A percentile compares a stretch with the other conserved stretches of the same genome.
These are phyloP conservation scores for Puccinellia tenuiflora DNA, from an alignment of 176 grass and related monocot species.

Conservation along the genomic window DNA sequence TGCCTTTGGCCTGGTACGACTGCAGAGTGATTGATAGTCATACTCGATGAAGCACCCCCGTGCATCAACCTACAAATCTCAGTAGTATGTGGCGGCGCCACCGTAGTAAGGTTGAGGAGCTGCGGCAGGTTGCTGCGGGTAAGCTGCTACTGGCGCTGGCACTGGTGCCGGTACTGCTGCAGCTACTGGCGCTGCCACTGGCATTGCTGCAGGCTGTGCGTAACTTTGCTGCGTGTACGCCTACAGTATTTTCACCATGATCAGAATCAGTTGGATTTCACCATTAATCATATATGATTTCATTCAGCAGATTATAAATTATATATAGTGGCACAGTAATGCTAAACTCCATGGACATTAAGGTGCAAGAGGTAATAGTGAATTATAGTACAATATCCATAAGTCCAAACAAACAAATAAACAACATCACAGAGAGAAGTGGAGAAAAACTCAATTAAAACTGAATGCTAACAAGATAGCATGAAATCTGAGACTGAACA, in stretches of 20 bases:
- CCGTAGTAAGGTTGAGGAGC: constrained; percentile 64
- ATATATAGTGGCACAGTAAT: background rate
- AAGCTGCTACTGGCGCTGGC: constrained; percentile 14
- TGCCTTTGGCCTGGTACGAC: background rate
- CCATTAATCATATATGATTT: no score
- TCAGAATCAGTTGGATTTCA: background rate
- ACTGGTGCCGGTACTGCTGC: background rate
- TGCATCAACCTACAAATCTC: constrained; percentile 21
- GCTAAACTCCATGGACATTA: background rate
- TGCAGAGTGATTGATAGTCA: background rate
- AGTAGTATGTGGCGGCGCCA: constrained; percentile 53
- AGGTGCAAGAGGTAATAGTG: background rate
- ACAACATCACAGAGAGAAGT: background rate
- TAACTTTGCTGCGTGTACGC: constrained; percentile 59
- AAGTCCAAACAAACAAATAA: background rate
- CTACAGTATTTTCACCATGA: constrained; percentile 8
- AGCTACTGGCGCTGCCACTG: constrained; percentile 6
- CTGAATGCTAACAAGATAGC: background rate
- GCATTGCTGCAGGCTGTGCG: constrained; percentile 46
- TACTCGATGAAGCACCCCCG: background rate
- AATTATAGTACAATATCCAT: background rate
- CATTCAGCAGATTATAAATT: background rate
- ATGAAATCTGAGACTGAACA: background rate
- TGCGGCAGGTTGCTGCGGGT: constrained; percentile 50
- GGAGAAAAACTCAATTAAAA: background rate